Evolutionary conservation across 805 yeast genomes (phyloP).

Genomic region (Komagataella kurtzmanii): DNA sequence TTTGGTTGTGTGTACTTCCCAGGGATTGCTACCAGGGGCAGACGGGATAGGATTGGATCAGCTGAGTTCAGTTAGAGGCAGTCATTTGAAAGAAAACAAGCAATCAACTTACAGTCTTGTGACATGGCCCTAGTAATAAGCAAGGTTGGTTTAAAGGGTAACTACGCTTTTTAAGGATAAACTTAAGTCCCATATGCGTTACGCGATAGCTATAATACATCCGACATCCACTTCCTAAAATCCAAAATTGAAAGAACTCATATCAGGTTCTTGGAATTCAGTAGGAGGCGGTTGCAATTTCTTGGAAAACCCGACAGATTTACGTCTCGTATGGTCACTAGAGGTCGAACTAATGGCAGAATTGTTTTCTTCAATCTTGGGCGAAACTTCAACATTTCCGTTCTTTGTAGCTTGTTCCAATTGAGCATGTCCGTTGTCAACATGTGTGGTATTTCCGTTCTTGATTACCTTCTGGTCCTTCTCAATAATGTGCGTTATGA

Average conservation of each 20-base stretch:
- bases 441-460: background rate
- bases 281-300: slow-evolving; percentile 31
- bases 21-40: slow-evolving; percentile 14
- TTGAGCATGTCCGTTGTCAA: background rate
- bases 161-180: background rate
- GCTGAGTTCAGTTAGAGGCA: slow-evolving; percentile 1
- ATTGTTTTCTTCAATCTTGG: background rate
- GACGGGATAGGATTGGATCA: slow-evolving; percentile 12
- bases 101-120: background rate
- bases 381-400: background rate
- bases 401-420: background rate
- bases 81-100: background rate
- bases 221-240: slow-evolving; percentile 1
- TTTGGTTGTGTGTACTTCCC: slow-evolving; percentile 11
- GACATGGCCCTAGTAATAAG: background rate
- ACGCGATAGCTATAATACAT: background rate
- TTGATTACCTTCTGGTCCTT: background rate
- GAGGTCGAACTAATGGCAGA: slow-evolving; percentile 2
- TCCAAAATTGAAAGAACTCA: slow-evolving; percentile 57
- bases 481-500: background rate
- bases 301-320: slow-evolving; percentile 4
- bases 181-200: background rate
- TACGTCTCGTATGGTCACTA: background rate
- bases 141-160: background rate
- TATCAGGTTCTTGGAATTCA: slow-evolving; percentile 59